phyloP scores from a whole-genome alignment of 1,284 basidiomycete genomes.

The Rhizopogon parksii region DNA sequence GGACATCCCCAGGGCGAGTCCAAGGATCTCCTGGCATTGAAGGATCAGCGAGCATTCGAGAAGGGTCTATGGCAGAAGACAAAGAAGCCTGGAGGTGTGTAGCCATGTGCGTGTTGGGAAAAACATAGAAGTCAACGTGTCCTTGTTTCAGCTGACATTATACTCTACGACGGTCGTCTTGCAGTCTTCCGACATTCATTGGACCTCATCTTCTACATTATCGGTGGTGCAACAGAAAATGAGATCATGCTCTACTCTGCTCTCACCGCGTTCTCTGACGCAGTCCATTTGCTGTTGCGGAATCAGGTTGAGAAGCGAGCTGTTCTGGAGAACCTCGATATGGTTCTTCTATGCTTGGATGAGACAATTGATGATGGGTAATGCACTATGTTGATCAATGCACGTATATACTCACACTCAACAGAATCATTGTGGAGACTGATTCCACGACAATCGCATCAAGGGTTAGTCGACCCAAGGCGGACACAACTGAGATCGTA shows the following conservation, averaged over 20 bases:
- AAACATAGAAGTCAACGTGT: conserved; percentile 2
- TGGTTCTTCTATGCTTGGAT: conserved; percentile 90
- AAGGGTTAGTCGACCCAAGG: conserved; percentile 85
- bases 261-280: conserved; percentile 82
- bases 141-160: conserved; percentile 74
- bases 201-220: conserved; percentile 93
- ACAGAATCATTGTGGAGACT: conserved; percentile 93
- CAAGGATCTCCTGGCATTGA: conserved; percentile 67
- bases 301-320: conserved; percentile 95
- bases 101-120: neutral
- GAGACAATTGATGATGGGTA: conserved; percentile 98
- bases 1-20: conserved; percentile 54
- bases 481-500: conserved; percentile 93
- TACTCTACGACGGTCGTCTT: conserved; percentile 88
- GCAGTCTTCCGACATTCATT: conserved; percentile 91
- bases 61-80: conserved; percentile 95
- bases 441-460: conserved; percentile 94
- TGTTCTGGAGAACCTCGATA: conserved; percentile 90
- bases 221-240: conserved; percentile 87
- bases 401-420: conserved; percentile 12
- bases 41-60: conserved; percentile 95
- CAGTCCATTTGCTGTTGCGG: conserved; percentile 77
- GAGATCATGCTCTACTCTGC: conserved; percentile 92
- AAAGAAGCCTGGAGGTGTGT: conserved; percentile 81
- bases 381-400: conserved; percentile 25